phyloP scores from a whole-genome alignment of 116 monocot genomes.

The Papilionanthe hybrid region DNA sequence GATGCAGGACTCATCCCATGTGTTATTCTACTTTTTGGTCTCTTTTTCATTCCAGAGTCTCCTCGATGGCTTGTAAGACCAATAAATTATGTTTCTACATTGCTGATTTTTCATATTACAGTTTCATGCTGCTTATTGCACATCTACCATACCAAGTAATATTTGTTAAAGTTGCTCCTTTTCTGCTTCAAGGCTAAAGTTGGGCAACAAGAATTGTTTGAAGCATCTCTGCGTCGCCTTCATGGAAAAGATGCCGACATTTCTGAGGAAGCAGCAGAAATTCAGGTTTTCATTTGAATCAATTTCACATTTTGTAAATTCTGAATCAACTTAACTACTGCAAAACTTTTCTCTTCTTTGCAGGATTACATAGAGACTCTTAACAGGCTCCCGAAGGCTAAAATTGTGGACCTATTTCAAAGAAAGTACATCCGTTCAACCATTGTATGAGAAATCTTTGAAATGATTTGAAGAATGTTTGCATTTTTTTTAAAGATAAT shows the following conservation, averaged over 20 bases:
- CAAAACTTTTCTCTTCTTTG: not conserved
- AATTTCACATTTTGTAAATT: not conserved
- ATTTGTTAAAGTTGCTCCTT: not conserved
- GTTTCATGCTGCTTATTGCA: not conserved
- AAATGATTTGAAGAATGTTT: not conserved
- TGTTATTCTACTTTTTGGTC: conserved; percentile 43
- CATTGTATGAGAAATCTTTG: conserved; percentile 33
- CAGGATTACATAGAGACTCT: conserved; percentile 55
- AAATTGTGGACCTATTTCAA: conserved; percentile 47
- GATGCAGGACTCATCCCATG: conserved; percentile 47
- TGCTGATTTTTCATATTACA: not conserved
- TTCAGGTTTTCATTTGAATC: conserved; percentile 28
- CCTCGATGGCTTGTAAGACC: conserved; percentile 71
- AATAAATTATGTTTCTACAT: not conserved
- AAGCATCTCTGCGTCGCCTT: conserved; percentile 34
- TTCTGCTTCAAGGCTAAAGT: conserved; percentile 34
- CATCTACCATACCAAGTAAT: not conserved
- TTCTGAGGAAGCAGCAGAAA: conserved; percentile 50
- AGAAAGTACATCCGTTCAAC: conserved; percentile 41
- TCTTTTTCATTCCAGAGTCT: conserved; percentile 63
- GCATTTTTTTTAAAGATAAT: not conserved
- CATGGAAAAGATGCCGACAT: conserved; percentile 54
- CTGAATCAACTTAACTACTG: not conserved
- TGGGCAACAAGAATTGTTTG: conserved; percentile 34
- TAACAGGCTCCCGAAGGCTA: conserved; percentile 35